These are phyloP conservation scores for Podosphaera fusca DNA, from an alignment of 2,329 filamentous ascomycete genomes.

Conservation along the genomic window DNA sequence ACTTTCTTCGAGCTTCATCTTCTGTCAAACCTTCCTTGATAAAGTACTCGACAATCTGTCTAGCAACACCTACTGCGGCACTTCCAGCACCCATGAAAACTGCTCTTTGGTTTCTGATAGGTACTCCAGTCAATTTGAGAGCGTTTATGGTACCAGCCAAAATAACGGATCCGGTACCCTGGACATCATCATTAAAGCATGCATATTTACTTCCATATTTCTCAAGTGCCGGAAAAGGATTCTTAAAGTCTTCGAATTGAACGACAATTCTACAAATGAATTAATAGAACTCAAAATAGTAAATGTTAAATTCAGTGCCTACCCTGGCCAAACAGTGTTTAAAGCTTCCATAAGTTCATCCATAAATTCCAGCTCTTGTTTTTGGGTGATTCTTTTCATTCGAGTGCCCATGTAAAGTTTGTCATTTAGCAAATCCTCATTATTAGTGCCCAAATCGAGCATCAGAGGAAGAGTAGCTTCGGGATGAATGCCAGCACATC, in stretches of 20 bases:
- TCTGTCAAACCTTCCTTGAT: conserved; percentile 43
- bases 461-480: conserved; percentile 60
- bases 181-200: conserved; percentile 81
- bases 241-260: conserved; percentile 60
- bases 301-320: conserved; percentile 25
- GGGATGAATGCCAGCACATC: conserved; percentile 71
- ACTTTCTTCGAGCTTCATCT: conserved; percentile 43
- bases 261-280: conserved; percentile 19
- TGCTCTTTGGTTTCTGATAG: conserved; percentile 44
- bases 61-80: conserved; percentile 65
- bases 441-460: conserved; percentile 69
- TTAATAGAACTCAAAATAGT: conserved; percentile 47
- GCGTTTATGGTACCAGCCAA: conserved; percentile 60
- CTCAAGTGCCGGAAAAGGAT: conserved; percentile 31
- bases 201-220: conserved; percentile 50
- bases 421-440: conserved; percentile 48
- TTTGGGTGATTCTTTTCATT: conserved; percentile 40
- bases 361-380: conserved; percentile 53
- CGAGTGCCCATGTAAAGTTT: conserved; percentile 57
- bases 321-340: conserved; percentile 47
- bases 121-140: conserved; percentile 40
- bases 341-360: conserved; percentile 48
- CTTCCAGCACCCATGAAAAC: conserved; percentile 63
- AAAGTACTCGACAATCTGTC: conserved; percentile 58
- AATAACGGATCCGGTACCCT: conserved; percentile 72